Evolutionary conservation across 2,329 filamentous ascomycete genomes (phyloP), one percentile per base, ranked within the genome.

Genomic region (Fusarium zealandicum): DNA sequence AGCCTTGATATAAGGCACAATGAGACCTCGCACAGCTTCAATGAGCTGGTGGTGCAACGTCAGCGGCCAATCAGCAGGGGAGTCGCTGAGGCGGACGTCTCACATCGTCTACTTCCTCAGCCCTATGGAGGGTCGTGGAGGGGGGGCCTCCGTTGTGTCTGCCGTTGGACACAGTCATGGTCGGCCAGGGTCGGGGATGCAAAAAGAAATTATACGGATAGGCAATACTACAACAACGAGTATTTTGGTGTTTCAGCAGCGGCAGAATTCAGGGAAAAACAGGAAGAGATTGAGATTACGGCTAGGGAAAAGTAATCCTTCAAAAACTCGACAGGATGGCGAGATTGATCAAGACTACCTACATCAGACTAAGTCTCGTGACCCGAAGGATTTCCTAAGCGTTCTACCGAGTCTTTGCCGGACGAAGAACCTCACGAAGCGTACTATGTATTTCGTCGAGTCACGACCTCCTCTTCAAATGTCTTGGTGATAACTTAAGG

Each of bases 1-100:
- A n/a, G 81, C 78, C 56, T 78, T 80, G 65, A 93, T 85, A 72
- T 89, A 92, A 1, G 87, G 86, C 16, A 92, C 76, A 51, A 93
- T 82, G 48, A 92, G 79, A 8, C 80, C 75, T 72, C 88, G 83
- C 41, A 93, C 83, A 4, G 88, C 83, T 49, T 82, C 78, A 41
- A 92, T 80, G 39, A 92, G 81, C 89, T 92, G 57, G 17, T 27
- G 16, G 28, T 47, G 52, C 27, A 59, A 27, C 54, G 59, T 68
- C 50, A 70, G 65, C 35, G 39, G 36, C 60, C 54, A 58, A 63
- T 63, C 50, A 53, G 37, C 16, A 38, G 18, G 25, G 25, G 25
- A 36, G 32, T 30, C 16, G 22, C 8, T 5, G 20, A 32, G 12
- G 38, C 32, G 40, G 45, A 32, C 60, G 51, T 63, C 67, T 64